Evolutionary conservation across 108 stramenopile genomes (phyloP), one percentile per base, ranked within the genome.

Genomic region (Epithemia pelagica): DNA sequence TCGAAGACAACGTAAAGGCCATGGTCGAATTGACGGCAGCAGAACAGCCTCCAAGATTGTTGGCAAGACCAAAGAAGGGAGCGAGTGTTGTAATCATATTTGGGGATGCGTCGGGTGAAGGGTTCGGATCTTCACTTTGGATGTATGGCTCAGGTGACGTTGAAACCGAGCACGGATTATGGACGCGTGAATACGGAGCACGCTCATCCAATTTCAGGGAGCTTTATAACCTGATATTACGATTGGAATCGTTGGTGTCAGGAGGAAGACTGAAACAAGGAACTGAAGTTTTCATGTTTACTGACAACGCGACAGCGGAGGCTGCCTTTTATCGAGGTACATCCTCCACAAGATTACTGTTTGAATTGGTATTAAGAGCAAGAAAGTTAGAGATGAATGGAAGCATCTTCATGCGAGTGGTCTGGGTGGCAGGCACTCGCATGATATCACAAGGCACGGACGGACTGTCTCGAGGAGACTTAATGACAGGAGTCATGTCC

Each of bases 391-490:
- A 68, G 24, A 58, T 78, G 61, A 21, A 32, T n/a, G 29, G 30
- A 7, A 55, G 65, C 3, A 20, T 64, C 0, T 46, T 59, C 19
- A 31, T 81, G 1, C 70, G 59, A 28, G 18, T 75, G 19, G 25
- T 77, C 7, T 72, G 69, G 27, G 67, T 76, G 1, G 52, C 74
- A 1, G 77, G 80, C 0, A 75, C 51, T n/a, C n/a, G 80, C 10
- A 81, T 81, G 74, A 81, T 78, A 19, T 61, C 22, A 1, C 65
- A 71, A 46, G 80, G 80, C 1, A 68, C 74, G 5, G 77, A 81
- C 46, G 74, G 70, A 1, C 21, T 69, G 7, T 77, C 77, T 0
- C 28, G 77, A 21, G 81, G 81, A 21, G 59, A 72, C 28, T 57
- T 68, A 10, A 21, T 20, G 18, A 59, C 32, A 1, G 67, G 76